A percentile compares a stretch with the other conserved stretches of the same genome.
phyloP scores from a whole-genome alignment of 768 basidiomycete genomes.

The Asterophora parasitica region DNA sequence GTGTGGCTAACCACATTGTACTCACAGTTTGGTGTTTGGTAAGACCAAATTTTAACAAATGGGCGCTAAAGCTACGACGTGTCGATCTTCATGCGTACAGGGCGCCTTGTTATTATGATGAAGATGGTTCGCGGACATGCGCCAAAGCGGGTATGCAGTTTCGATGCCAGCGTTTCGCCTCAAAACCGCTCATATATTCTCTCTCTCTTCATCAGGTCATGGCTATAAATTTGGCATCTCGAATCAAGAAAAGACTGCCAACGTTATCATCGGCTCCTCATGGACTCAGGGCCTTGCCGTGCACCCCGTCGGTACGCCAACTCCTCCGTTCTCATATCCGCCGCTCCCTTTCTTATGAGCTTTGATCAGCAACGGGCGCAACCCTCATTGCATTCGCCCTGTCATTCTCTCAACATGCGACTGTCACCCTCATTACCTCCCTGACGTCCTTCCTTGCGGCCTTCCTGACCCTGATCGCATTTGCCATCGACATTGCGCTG shows the following conservation, averaged over 20 bases:
- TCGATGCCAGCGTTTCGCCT: neutral
- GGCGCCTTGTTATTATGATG: slow-evolving; percentile 55
- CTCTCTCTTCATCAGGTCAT: slow-evolving; percentile 32
- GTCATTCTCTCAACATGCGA: slow-evolving; percentile 54
- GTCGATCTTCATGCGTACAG: slow-evolving; percentile 27
- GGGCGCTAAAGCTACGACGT: neutral
- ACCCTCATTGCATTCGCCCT: slow-evolving; percentile 61
- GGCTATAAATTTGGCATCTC: slow-evolving; percentile 49
- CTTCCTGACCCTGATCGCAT: slow-evolving; percentile 62
- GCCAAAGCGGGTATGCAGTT: slow-evolving; percentile 38
- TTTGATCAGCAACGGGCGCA: slow-evolving; percentile 40
- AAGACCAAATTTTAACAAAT: slow-evolving; percentile 17
- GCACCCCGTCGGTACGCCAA: slow-evolving; percentile 67
- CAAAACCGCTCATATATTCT: neutral
- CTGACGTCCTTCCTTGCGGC: slow-evolving; percentile 70
- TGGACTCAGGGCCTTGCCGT: slow-evolving; percentile 75
- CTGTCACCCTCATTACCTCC: slow-evolving; percentile 58
- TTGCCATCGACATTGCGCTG: slow-evolving; percentile 74
- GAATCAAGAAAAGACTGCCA: slow-evolving; percentile 32
- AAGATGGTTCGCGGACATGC: slow-evolving; percentile 44
- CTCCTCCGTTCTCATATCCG: neutral
- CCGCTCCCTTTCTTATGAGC: neutral
- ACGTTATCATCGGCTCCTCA: slow-evolving; percentile 41
- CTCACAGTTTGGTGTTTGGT: slow-evolving; percentile 70
- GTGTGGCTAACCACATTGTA: slow-evolving; percentile 1